These are phyloP conservation scores for Colletotrichum tropicicola DNA, from an alignment of 2,329 filamentous ascomycete genomes.

Conservation along the genomic window DNA sequence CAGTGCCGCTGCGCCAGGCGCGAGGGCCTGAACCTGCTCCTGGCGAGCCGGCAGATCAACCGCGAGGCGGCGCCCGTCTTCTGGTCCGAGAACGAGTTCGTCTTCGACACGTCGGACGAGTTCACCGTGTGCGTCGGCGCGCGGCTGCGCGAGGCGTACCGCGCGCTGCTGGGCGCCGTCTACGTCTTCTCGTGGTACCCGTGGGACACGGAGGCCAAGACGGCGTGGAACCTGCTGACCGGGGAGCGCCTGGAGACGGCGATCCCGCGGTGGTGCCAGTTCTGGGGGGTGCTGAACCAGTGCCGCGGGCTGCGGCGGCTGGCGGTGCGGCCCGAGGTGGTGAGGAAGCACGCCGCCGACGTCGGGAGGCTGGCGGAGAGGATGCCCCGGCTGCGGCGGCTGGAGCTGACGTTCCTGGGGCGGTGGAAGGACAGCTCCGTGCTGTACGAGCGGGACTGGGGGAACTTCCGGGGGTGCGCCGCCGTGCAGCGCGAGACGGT, in stretches of 20 bases:
- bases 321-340: slow-evolving; percentile 14
- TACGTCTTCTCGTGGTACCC: neutral
- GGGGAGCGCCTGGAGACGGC: neutral
- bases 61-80: slow-evolving; percentile 16
- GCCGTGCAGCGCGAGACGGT: neutral
- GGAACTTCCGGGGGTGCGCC: neutral
- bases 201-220: neutral
- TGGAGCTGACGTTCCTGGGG: slow-evolving; percentile 16
- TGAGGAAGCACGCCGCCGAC: neutral
- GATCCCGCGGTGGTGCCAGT: slow-evolving; percentile 21
- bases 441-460: neutral
- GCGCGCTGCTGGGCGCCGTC: slow-evolving; percentile 10
- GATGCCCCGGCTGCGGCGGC: neutral
- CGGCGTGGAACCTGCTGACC: neutral
- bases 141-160: neutral
- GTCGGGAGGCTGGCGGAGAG: neutral
- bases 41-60: slow-evolving; percentile 12
- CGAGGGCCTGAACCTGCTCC: slow-evolving; percentile 1
- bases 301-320: slow-evolving; percentile 3
- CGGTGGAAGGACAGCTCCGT: neutral
- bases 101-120: slow-evolving; percentile 15
- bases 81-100: slow-evolving; percentile 17
- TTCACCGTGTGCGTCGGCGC: slow-evolving; percentile 15
- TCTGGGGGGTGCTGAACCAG: slow-evolving; percentile 24
- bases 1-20: slow-evolving; percentile 22